phyloP scores from a whole-genome alignment of 148 eudicot species.

The Agrostemma githago region DNA sequence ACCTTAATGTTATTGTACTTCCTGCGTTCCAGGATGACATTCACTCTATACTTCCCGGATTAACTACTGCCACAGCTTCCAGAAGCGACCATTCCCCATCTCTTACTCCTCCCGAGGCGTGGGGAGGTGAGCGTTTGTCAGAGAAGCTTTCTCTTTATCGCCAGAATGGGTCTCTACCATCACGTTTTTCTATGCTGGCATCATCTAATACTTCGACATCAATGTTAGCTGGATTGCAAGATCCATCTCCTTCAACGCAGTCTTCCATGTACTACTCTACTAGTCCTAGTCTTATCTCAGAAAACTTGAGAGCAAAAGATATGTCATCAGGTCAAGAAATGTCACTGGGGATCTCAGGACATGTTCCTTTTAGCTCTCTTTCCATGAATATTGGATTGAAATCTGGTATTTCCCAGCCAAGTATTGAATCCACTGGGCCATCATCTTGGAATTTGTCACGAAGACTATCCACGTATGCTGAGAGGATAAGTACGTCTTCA shows the following conservation, averaged over 20 bases:
- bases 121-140: constrained; percentile 76
- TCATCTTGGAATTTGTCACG: constrained; percentile 49
- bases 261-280: constrained; percentile 37
- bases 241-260: constrained; percentile 48
- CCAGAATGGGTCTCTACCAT: constrained; percentile 44
- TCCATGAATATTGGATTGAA: constrained; percentile 43
- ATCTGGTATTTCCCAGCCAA: constrained; percentile 39
- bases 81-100: constrained; percentile 56
- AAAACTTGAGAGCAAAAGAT: constrained; percentile 46
- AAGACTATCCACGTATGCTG: constrained; percentile 77
- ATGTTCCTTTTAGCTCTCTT: constrained; percentile 53
- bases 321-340: constrained; percentile 45
- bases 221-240: constrained; percentile 52
- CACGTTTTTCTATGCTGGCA: constrained; percentile 54
- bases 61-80: constrained; percentile 44
- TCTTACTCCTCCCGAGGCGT: constrained; percentile 93
- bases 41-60: constrained; percentile 38
- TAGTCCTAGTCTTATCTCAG: constrained; percentile 37
- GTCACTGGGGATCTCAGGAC: constrained; percentile 44
- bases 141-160: constrained; percentile 56
- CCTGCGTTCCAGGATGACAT: constrained; percentile 53
- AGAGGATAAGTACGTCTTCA: constrained; percentile 68
- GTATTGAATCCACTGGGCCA: constrained; percentile 47
- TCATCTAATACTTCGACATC: constrained; percentile 46
- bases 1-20: not conserved